Conservation (phyloP, 1,284 basidiomycete species). For the Apiotrichum gamsii region DNA sequence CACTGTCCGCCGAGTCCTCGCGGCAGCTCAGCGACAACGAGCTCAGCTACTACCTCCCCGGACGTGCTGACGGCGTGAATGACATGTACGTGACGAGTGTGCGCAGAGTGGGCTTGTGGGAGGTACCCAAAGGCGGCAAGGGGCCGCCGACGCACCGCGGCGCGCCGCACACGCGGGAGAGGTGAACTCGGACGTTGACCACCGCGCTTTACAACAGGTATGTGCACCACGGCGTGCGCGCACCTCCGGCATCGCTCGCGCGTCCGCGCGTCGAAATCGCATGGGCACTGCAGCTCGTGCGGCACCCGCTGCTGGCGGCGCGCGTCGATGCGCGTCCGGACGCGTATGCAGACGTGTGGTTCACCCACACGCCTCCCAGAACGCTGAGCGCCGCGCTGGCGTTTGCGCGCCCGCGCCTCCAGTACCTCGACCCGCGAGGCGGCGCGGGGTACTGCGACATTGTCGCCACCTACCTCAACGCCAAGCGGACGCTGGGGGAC, state of each 20-base stretch:
- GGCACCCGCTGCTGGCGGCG: constrained; percentile 64
- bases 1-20: too few species aligned
- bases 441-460: constrained; percentile 4
- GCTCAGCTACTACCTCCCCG: constrained; percentile 60
- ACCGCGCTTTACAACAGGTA: constrained; percentile 35
- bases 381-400: constrained; percentile 13
- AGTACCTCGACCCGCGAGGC: neutral
- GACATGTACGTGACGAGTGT: constrained; percentile 59
- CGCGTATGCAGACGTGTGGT: constrained; percentile 57
- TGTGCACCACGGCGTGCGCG: constrained; percentile 58
- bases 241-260: constrained; percentile 49
- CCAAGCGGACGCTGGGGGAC: constrained; percentile 55
- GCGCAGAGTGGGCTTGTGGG: neutral
- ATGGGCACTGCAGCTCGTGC: constrained; percentile 59
- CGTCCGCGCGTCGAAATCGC: constrained; percentile 54
- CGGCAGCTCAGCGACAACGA: constrained; percentile 30
- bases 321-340: constrained; percentile 41
- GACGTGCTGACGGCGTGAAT: constrained; percentile 66
- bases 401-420: constrained; percentile 13
- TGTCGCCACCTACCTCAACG: constrained; percentile 6
- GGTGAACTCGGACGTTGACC: too few species aligned
- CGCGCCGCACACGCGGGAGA: too few species aligned
- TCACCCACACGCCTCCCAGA: constrained; percentile 52
- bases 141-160: too few species aligned
- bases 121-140: too few species aligned